These are phyloP conservation scores for Gilbertella persicaria DNA, from an alignment of 371 early-diverging fungal genomes.

Conservation along the genomic window DNA sequence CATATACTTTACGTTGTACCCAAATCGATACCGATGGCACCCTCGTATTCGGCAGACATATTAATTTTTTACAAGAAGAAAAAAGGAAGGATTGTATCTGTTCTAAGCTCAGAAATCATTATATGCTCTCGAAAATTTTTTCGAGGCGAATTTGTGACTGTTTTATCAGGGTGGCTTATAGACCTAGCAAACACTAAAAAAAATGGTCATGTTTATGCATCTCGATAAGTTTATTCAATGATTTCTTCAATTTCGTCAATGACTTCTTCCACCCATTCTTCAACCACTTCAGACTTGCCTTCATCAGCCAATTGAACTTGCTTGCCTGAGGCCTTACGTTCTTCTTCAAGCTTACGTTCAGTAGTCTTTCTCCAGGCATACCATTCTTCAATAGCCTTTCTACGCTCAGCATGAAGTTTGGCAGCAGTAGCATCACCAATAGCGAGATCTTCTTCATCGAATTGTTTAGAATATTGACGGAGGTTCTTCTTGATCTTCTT, in stretches of 20 bases:
- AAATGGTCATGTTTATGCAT: too few species aligned
- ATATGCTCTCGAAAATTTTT: constrained; percentile 5
- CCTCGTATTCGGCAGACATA: constrained; percentile 66
- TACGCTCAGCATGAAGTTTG: constrained; percentile 73
- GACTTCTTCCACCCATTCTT: constrained; percentile 86
- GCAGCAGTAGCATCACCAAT: constrained; percentile 70
- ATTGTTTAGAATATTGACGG: constrained; percentile 81
- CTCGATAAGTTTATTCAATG: constrained; percentile 34
- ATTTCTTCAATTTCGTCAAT: constrained; percentile 56
- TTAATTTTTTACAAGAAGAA: constrained; percentile 27
- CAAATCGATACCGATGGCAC: constrained; percentile 66
- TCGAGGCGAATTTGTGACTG: background rate
- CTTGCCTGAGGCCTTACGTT: constrained; percentile 64
- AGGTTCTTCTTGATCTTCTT: constrained; percentile 89
- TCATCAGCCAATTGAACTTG: constrained; percentile 55
- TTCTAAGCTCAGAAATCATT: background rate
- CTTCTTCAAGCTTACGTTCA: constrained; percentile 60
- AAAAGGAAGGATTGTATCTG: constrained; percentile 20
- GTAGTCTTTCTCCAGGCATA: constrained; percentile 72
- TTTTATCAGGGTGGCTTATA: too few species aligned
- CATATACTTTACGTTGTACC: constrained; percentile 28
- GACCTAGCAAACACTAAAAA: too few species aligned
- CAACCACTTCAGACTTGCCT: constrained; percentile 67
- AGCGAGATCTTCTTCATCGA: constrained; percentile 88
- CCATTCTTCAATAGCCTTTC: constrained; percentile 80